Base-by-base conservation (phyloP, 306 rosid species). In the Sechiopsis laciniata region DNA sequence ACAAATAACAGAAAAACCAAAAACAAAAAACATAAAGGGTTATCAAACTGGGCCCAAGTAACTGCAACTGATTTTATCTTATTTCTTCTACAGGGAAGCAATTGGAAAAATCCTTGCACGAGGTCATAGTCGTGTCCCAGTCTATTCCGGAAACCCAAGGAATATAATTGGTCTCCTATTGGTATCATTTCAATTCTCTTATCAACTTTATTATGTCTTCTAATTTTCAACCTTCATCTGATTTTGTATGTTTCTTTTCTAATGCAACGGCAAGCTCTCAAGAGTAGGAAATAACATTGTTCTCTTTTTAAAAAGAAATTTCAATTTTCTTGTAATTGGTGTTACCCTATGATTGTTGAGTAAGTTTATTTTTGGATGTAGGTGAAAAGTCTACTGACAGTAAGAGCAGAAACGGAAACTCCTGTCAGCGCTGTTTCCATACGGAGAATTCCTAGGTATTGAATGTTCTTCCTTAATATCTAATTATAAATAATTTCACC, bases 101-200 rank as follows among this genome's bases (percentile, higher is more conserved):
- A 80, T 81, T 64, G 89, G 83, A n/a, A 85, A 85, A 83, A 78
- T 85, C 76, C 88, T 85, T 70, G 86, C 88, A 58, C 81, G 88
- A 57, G 88, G 88, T 13, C 88, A 85, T 78, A 82, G 86, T 74
- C 84, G 86, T 52, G 77, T 85, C 14, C 85, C 87, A 8, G 79
- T 80, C 65, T 83, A 80, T 78, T 80, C 72, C 74, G 85, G 79
- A 55, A 85, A 78, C 76, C 83, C 88, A 7, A 85, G 78, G 73
- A 85, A 82, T 17, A 78, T 85, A 16, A 85, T 85, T 4, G 86
- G 89, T 53, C 89, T 85, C 53, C 65, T 82, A 62, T 73, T 80
- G 81, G 88, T 85, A 52, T 54, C 80, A 69, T 35, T 45, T 29
- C 19, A 54, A 53, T 40, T 26, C 29, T 37, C 21, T 48, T 40